Base-by-base conservation (phyloP, 2,329 filamentous ascomycete genomes). In the Mycogone perniciosa region DNA sequence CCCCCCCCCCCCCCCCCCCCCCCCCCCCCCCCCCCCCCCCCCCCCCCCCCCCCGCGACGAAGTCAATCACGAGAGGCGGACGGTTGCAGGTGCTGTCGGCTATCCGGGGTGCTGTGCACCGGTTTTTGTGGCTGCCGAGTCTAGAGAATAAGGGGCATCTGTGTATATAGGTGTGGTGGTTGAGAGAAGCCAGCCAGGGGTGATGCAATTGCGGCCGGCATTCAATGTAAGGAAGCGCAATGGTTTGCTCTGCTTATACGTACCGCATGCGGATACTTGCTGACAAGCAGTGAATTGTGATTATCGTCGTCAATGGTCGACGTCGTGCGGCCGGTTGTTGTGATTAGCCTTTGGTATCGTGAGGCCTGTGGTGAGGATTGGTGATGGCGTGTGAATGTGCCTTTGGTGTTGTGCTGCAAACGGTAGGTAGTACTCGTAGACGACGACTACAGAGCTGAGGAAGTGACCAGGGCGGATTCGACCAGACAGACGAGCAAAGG, bases 1-100 rank as follows among this genome's bases (percentile, higher is more conserved):
- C n/a, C n/a, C n/a, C n/a, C n/a, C n/a, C n/a, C n/a, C n/a, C n/a
- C n/a, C n/a, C n/a, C n/a, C n/a, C n/a, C n/a, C n/a, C n/a, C n/a
- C n/a, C n/a, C n/a, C n/a, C n/a, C n/a, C n/a, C n/a, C n/a, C n/a
- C n/a, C n/a, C n/a, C n/a, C n/a, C n/a, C n/a, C n/a, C n/a, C n/a
- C n/a, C n/a, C n/a, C n/a, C n/a, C n/a, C n/a, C n/a, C n/a, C n/a
- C n/a, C n/a, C n/a, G 47, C 50, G 54, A 55, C 55, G 26, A 33
- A 46, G 49, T 34, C 39, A 44, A 56, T 62, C 59, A 59, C 59
- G 52, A 61, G 56, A 46, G 30, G 53, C 62, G 62, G 62, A 46
- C 48, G 54, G 56, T 51, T 61, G 61, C 62, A 64, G 59, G 40
- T 51, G 35, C 48, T 54, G 47, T 56, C 54, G 59, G 56, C 50